These are phyloP conservation scores for Penicillium manginii DNA, from an alignment of 495 filamentous ascomycete species.

Conservation along the genomic window DNA sequence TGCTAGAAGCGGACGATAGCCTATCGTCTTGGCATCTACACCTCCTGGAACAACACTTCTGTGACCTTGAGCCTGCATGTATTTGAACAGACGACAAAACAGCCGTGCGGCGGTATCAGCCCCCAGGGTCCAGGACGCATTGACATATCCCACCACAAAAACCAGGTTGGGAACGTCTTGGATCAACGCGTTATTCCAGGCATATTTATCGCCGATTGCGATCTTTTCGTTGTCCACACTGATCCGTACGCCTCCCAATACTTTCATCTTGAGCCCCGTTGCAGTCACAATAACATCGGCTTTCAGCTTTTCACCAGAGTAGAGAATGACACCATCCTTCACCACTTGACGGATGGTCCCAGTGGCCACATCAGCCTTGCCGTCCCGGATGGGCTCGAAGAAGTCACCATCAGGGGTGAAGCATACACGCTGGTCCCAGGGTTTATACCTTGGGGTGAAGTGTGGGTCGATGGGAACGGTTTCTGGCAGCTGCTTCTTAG, in stretches of 20 bases:
- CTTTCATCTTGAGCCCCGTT: constrained; percentile 52
- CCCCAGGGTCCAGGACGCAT: constrained; percentile 48
- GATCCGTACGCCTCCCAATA: constrained; percentile 32
- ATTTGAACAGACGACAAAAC: constrained; percentile 25
- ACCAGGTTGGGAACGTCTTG: constrained; percentile 44
- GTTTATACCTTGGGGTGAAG: constrained; percentile 67
- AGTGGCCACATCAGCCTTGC: constrained; percentile 21
- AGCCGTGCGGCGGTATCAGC: constrained; percentile 34
- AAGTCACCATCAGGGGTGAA: constrained; percentile 11
- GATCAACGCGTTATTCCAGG: constrained; percentile 48
- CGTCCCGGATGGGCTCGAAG: constrained; percentile 2
- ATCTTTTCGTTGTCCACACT: constrained; percentile 31
- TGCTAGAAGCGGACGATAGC: neutral
- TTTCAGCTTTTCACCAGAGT: constrained; percentile 51
- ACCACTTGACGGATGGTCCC: constrained; percentile 60
- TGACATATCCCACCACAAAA: constrained; percentile 43
- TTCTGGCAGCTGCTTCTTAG: constrained; percentile 50
- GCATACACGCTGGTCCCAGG: constrained; percentile 63
- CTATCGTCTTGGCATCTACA: neutral
- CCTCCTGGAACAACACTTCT: neutral
- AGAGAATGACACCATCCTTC: constrained; percentile 53
- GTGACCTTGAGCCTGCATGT: constrained; percentile 8
- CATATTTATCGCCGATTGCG: constrained; percentile 29
- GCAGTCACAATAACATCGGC: constrained; percentile 70
- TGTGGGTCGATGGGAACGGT: constrained; percentile 59